phyloP scores from a whole-genome alignment of 768 basidiomycete genomes.

The Calocera cornea region DNA sequence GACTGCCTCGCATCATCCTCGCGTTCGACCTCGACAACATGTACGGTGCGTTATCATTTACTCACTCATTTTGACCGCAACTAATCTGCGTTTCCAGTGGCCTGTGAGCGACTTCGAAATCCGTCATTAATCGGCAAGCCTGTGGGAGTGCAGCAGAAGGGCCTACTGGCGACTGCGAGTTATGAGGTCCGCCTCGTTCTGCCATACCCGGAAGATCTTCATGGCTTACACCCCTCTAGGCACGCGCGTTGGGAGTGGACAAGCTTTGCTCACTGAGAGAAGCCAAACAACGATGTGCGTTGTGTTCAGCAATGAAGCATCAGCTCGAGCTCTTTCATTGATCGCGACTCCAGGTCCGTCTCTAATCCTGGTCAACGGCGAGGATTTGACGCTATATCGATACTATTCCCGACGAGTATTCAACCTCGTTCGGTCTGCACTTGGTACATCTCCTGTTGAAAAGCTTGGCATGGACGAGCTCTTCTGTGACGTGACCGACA shows the following conservation, averaged over 20 bases:
- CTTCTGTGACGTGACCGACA: constrained; percentile 16
- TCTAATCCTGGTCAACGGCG: constrained; percentile 17
- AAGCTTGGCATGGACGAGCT: constrained; percentile 18
- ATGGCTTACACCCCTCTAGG: background rate
- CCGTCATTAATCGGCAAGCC: constrained; percentile 14
- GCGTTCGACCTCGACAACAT: constrained; percentile 17
- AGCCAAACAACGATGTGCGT: background rate
- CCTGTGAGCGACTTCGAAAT: constrained; percentile 14
- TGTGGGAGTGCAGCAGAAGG: constrained; percentile 16
- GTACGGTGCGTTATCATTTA: constrained; percentile 3
- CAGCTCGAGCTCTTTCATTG: constrained; percentile 7
- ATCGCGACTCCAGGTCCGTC: constrained; percentile 12
- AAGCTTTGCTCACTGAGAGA: constrained; percentile 12
- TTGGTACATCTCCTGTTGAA: constrained; percentile 13
- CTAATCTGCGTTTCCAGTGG: background rate
- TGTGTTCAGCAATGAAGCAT: background rate
- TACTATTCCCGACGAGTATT: constrained; percentile 13
- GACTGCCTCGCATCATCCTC: constrained; percentile 6
- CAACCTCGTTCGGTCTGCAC: constrained; percentile 11
- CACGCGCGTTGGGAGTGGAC: constrained; percentile 14
- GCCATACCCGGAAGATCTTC: background rate
- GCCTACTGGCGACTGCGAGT: constrained; percentile 14
- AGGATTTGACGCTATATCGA: constrained; percentile 17
- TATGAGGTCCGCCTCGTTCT: constrained; percentile 11
- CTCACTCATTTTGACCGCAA: background rate